A percentile compares a stretch with the other conserved stretches of the same genome.
Evolutionary conservation across 495 filamentous ascomycete species (phyloP).

Genomic region (Podospora didyma): DNA sequence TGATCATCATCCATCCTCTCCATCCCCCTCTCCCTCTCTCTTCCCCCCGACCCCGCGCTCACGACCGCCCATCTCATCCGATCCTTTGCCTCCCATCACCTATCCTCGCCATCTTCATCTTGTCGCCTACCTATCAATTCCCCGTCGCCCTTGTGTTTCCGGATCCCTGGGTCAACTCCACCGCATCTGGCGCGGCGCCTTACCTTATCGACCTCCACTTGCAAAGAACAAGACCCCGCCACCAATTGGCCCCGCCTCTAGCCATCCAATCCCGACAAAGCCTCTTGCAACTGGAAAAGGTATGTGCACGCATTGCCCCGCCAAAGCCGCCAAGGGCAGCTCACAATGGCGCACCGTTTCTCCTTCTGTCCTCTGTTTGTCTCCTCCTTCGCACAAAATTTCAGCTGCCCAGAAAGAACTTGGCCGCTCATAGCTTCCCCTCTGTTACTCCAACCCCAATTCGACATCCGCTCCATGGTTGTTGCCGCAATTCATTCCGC

Average conservation of each 20-base stretch:
- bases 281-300: conserved; percentile 24
- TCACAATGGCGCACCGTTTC: conserved; percentile 21
- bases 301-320: conserved; percentile 27
- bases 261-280: conserved; percentile 12
- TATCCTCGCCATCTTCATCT: background rate
- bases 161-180: conserved; percentile 6
- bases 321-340: conserved; percentile 11
- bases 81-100: conserved; percentile 1
- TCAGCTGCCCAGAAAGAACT: conserved; percentile 2
- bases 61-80: conserved; percentile 4
- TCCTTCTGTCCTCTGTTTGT: conserved; percentile 15
- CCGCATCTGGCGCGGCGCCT: conserved; percentile 11
- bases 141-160: conserved; percentile 7
- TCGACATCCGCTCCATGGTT: background rate
- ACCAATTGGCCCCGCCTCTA: conserved; percentile 24
- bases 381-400: conserved; percentile 9
- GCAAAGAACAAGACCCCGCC: conserved; percentile 13
- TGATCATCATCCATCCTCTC: conserved; percentile 1
- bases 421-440: background rate
- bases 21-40: conserved; percentile 6
- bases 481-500: background rate
- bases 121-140: conserved; percentile 9
- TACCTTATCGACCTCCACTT: conserved; percentile 15
- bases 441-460: background rate
- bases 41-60: background rate